Evolutionary conservation across 2,329 filamentous ascomycete genomes (phyloP).

Genomic region (Ophiocordyceps camponoti-floridani): DNA sequence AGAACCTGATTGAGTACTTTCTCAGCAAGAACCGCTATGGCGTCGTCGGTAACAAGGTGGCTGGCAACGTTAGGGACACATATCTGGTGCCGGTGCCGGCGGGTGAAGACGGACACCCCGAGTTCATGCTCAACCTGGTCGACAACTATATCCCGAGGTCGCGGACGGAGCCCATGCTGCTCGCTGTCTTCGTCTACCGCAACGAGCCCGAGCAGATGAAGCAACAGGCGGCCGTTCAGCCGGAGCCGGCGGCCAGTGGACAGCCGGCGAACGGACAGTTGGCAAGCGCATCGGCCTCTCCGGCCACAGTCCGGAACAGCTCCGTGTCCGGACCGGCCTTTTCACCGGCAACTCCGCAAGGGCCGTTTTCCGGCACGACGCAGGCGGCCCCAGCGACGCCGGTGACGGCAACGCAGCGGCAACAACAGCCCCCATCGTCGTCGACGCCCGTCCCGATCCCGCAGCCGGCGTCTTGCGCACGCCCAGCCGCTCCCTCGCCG

Average conservation of each 20-base stretch:
- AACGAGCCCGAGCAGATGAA: slow-evolving; percentile 28
- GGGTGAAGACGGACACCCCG: slow-evolving; percentile 53
- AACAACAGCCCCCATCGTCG: slow-evolving; percentile 6
- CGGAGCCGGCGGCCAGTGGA: background rate
- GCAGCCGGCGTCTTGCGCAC: slow-evolving; percentile 10
- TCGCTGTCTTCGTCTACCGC: slow-evolving; percentile 73
- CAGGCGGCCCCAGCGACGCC: background rate
- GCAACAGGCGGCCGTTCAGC: slow-evolving; percentile 8
- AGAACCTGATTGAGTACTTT: slow-evolving; percentile 78
- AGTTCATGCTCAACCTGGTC: slow-evolving; percentile 77
- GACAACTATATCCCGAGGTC: slow-evolving; percentile 62
- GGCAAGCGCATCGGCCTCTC: no score
- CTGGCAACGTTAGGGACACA: slow-evolving; percentile 67
- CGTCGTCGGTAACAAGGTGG: slow-evolving; percentile 61
- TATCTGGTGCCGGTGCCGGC: slow-evolving; percentile 77
- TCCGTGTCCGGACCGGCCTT: slow-evolving; percentile 33
- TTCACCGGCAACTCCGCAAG: slow-evolving; percentile 31
- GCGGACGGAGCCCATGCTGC: slow-evolving; percentile 56
- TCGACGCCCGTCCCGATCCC: slow-evolving; percentile 18
- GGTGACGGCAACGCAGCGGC: slow-evolving; percentile 11
- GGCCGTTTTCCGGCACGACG: slow-evolving; percentile 7
- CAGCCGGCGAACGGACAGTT: background rate
- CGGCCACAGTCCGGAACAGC: slow-evolving; percentile 15
- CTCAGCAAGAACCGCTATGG: slow-evolving; percentile 66
- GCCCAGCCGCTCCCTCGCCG: slow-evolving; percentile 1